A percentile compares a stretch with the other conserved stretches of the same genome.
These are phyloP conservation scores for Rehmannia glutinosa DNA, from an alignment of 257 asterid species.

Conservation along the genomic window DNA sequence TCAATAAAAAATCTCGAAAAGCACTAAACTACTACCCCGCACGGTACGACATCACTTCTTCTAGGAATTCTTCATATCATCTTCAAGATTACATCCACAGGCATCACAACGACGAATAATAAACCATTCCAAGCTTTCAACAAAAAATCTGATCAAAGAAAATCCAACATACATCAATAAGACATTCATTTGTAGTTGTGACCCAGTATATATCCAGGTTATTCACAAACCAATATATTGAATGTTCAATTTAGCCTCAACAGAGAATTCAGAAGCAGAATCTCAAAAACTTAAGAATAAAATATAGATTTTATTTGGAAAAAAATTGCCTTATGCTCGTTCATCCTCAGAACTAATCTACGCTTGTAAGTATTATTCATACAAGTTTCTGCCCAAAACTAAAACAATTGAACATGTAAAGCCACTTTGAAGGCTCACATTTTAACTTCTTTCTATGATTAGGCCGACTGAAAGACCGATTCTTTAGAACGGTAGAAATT, in stretches of 20 bases:
- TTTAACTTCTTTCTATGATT: too few species aligned
- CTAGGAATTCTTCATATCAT: slow-evolving; percentile 4
- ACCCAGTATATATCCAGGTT: neutral
- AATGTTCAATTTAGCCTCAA: too few species aligned
- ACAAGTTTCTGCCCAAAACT: too few species aligned
- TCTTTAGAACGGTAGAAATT: too few species aligned
- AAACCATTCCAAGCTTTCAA: slow-evolving; percentile 16
- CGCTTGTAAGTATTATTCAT: too few species aligned
- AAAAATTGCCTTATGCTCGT: neutral
- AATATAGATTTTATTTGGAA: neutral
- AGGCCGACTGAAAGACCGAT: too few species aligned
- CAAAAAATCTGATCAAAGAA: slow-evolving; percentile 16
- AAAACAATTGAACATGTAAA: too few species aligned
- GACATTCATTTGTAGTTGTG: neutral
- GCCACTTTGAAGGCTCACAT: too few species aligned
- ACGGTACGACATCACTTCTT: neutral
- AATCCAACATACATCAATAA: too few species aligned
- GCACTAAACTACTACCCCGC: neutral
- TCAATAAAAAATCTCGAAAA: neutral
- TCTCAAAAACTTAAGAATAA: too few species aligned
- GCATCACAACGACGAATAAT: slow-evolving; percentile 1
- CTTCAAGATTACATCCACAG: slow-evolving; percentile 10
- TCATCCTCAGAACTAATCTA: neutral
- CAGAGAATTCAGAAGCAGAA: too few species aligned
- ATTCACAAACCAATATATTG: neutral